Evolutionary conservation across 371 early-diverging fungal genomes (phyloP), one percentile per base, ranked within the genome.

Genomic region (Mucor irregularis): DNA sequence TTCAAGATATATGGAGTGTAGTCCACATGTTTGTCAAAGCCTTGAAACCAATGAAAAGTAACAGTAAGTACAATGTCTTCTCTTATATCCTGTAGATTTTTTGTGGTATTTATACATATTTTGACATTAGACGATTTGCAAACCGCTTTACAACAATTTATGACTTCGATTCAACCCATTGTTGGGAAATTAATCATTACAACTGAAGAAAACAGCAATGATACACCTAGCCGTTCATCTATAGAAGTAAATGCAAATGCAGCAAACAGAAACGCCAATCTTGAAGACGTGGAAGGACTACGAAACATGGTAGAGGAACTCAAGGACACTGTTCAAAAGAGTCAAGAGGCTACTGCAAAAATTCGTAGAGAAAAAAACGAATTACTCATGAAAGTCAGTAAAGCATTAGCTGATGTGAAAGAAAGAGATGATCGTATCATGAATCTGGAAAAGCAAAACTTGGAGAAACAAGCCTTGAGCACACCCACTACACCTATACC

Each of bases 111-210:
- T 19, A 10, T 22, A 0, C 24, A n/a, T 11, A n/a, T 35, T 6
- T 35, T 35, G 7, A 14, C 33, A 46, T 28, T 42, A 73, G 81
- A 69, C 59, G 49, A 78, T 62, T 56, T 74, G 56, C 42, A 70
- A 52, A 40, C 66, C 49, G 64, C 64, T 9, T 25, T 76, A 13
- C 62, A 68, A 24, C 61, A 61, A 30, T 76, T 72, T 44, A 47
- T 76, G n/a, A 45, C 45, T 6, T 73, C 76, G 24, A 74, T 76
- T 4, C 81, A 82, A 29, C 80, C 83, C 16, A 83, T 86, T 60
- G 75, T 81, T 11, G 84, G 86, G 7, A 84, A 84, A 47, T 5
- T 68, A 49, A 31, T 14, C 22, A 13, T 16, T 21, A 42, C 42
- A 38, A 38, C 40, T 40, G 45, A 58, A 26, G 34, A 46, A 8